These are phyloP conservation scores for Penicillium atrosanguineum DNA, from an alignment of 495 filamentous ascomycete genomes.

Conservation along the genomic window DNA sequence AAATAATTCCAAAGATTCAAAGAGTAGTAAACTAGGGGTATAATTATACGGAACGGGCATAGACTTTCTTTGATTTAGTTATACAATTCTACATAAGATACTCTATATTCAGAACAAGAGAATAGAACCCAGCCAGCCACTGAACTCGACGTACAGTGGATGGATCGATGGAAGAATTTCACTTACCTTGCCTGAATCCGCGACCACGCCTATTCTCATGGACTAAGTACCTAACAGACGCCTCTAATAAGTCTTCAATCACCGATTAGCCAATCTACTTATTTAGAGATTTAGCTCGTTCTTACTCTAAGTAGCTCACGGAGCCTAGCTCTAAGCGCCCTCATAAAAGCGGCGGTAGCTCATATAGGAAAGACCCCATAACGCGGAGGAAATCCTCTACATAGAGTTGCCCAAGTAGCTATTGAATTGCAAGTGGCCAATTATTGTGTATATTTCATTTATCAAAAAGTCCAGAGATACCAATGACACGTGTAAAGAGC, in stretches of 20 bases:
- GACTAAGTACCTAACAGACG: too few species aligned
- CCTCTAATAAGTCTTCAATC: too few species aligned
- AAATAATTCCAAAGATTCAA: too few species aligned
- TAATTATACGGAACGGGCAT: background rate
- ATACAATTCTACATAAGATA: background rate
- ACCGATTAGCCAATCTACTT: too few species aligned
- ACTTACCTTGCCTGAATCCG: too few species aligned
- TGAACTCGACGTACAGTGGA: too few species aligned
- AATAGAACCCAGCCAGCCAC: too few species aligned
- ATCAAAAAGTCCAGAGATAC: background rate
- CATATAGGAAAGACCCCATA: background rate
- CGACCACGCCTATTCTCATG: too few species aligned
- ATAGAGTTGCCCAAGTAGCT: too few species aligned
- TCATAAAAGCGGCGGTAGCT: background rate
- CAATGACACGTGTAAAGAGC: background rate
- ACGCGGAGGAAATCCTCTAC: background rate
- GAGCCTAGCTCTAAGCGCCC: background rate
- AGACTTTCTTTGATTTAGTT: background rate
- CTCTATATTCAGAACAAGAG: too few species aligned
- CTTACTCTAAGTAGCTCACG: background rate
- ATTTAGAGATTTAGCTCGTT: too few species aligned
- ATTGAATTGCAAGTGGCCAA: background rate
- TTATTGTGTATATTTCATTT: background rate
- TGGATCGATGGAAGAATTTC: background rate
- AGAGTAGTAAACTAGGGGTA: background rate